Evolutionary conservation across 371 early-diverging fungal genomes (phyloP), one percentile per base, ranked within the genome.

Genomic region (Smittium culicis): DNA sequence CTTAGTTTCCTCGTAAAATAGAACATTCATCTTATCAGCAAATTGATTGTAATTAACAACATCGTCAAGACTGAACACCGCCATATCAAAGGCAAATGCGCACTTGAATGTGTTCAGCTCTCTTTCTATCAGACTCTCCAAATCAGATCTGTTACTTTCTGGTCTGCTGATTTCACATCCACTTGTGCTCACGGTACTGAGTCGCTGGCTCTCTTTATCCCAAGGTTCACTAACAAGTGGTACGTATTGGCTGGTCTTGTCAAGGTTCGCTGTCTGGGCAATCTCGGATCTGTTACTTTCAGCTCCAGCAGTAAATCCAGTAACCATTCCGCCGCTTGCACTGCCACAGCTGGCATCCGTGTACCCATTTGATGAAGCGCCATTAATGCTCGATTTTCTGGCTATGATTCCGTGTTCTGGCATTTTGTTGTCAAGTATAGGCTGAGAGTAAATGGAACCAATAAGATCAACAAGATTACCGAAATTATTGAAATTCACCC

Each of bases 71-170:
- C 64, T 57, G 62, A 67, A 76, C 0, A 68, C 71, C 8, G 69
- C 66, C 67, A 76, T 64, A 54, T 76, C 76, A 55, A 72, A 75
- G 0, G 76, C 76, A 31, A 68, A 56, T 0, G 76, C 76, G 30
- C 71, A 61, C 2, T 66, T 71, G 54, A 75, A 57, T 20, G 17
- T 32, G 5, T 61, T 5, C 20, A 45, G 45, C 45, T 20, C 20
- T 11, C 20, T 20, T 45, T 5, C 45, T 45, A 45, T 11, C 20
- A 45, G 5, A 20, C 45, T 5, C 20, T 20, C 20, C 5, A 5
- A 5, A 20, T 5, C 45, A 20, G 20, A 11, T 11, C 20, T 11
- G 20, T 5, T 11, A 45, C 20, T 20, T 45, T 45, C 45, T 5
- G 20, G 5, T 5, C 5, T 5, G 45, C 20, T 20, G 45, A 5